Evolutionary conservation across 768 basidiomycete species (phyloP).

Genomic region (Kwoniella newhampshirensis): DNA sequence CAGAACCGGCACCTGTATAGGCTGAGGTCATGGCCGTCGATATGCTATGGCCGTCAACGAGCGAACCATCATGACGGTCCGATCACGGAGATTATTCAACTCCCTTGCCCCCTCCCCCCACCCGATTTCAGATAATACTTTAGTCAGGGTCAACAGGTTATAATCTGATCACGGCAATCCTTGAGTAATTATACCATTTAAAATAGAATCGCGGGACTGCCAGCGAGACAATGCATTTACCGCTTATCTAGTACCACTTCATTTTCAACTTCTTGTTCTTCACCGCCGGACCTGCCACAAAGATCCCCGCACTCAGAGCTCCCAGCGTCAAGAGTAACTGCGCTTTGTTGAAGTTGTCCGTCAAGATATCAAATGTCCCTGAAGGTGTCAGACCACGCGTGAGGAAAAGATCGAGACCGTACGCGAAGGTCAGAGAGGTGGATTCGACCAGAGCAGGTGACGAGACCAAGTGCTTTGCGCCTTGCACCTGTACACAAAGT

Average conservation of each 20-base stretch:
- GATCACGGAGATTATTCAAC: no score
- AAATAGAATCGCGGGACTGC: neutral
- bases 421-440: slow-evolving; percentile 80
- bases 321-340: slow-evolving; percentile 81
- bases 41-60: no score
- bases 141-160: no score
- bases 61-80: no score
- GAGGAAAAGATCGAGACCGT: slow-evolving; percentile 85
- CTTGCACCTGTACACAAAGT: slow-evolving; percentile 60
- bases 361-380: slow-evolving; percentile 87
- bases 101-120: no score
- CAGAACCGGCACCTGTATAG: slow-evolving; percentile 40
- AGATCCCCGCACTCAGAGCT: slow-evolving; percentile 70
- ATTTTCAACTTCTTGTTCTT: slow-evolving; percentile 40
- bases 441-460: slow-evolving; percentile 86
- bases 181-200: neutral
- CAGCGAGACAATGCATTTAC: no score
- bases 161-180: neutral
- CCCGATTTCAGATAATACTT: no score
- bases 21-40: no score
- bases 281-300: slow-evolving; percentile 80
- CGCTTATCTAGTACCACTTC: slow-evolving; percentile 48
- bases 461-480: slow-evolving; percentile 68
- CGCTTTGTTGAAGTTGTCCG: slow-evolving; percentile 86
- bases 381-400: slow-evolving; percentile 77